Evolutionary conservation across 2,329 filamentous ascomycete genomes (phyloP), one percentile per base, ranked within the genome.

Genomic region (Pyricularia pennisetigena): DNA sequence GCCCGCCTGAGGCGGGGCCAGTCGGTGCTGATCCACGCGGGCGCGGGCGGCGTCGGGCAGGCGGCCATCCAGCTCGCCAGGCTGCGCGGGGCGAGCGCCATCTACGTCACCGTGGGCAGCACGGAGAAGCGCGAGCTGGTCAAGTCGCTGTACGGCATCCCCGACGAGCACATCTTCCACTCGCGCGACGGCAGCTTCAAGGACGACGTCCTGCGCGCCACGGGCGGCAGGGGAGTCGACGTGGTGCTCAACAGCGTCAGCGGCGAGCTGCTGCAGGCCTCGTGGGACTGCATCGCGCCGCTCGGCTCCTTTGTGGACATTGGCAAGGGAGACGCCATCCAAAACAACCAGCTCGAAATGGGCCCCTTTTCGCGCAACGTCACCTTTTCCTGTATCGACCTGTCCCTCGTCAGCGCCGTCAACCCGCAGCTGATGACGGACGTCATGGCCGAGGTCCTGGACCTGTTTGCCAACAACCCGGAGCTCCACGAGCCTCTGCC

Each of bases 71-170:
- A 70, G 65, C 28, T 72, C 1, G 62, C 65, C 6, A 30, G 65
- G 61, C 65, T 69, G 65, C 32, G 69, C 6, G 65, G 70, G 2
- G 72, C 71, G 0, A 68, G 73, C 16, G 71, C 78, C 2, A 82
- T 82, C 2, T 78, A 79, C 3, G 72, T 70, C 1, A 81, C 80
- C 0, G 78, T 79, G 5, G 73, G 76, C 16, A 75, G 70, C 12
- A 70, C 75, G 1, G 75, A 77, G 10, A 82, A 83, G 70, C 70
- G 70, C 2, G 66, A 74, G 3, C 74, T 79, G 16, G 71, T 82
- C 16, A n/a, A 9, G 2, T 20, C n/a, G n/a, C 16, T 30, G 10
- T 66, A 67, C 64, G 73, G 73, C 3, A 73, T 80, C 14, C 72
- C 75, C 0, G 68, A 71, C 12, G 70, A 70, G 3, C 74, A 76